Evolutionary conservation across 805 yeast species (phyloP).

Genomic region (Cephaloascus fragrans): DNA sequence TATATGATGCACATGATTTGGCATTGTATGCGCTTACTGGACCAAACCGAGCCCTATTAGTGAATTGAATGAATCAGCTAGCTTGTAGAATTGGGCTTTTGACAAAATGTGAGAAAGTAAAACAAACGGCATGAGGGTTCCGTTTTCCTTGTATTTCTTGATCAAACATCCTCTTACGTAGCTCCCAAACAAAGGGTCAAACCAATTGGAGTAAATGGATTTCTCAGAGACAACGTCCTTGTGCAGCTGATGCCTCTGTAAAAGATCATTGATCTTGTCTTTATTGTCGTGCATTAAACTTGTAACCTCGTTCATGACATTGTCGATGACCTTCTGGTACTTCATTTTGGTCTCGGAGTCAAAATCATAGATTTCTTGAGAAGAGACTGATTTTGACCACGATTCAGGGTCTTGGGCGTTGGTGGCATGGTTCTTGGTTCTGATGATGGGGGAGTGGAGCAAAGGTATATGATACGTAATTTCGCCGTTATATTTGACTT

Average conservation of each 20-base stretch:
- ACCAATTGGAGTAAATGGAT: no score
- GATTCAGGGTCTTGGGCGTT: background rate
- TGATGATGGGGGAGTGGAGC: slow-evolving; percentile 6
- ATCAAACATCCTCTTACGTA: background rate
- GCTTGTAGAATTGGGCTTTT: background rate
- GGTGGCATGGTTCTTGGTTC: slow-evolving; percentile 1
- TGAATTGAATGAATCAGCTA: background rate
- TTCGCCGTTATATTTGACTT: slow-evolving; percentile 2
- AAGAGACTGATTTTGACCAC: background rate
- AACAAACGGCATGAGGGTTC: background rate
- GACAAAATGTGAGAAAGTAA: background rate
- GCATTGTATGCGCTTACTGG: no score
- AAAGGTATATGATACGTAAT: slow-evolving; percentile 7
- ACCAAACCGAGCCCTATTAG: background rate
- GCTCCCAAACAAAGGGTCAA: background rate
- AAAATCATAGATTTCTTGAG: background rate
- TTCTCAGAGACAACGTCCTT: no score
- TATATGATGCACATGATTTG: no score
- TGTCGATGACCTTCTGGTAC: background rate
- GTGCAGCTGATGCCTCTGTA: no score
- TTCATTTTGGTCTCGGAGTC: background rate
- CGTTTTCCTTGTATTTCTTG: background rate
- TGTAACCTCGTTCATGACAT: background rate
- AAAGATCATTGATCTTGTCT: no score
- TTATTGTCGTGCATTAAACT: background rate